A percentile compares a stretch with the other conserved stretches of the same genome.
Evolutionary conservation across 2,329 filamentous ascomycete genomes (phyloP).

Genomic region (Didymellaceae sp.): DNA sequence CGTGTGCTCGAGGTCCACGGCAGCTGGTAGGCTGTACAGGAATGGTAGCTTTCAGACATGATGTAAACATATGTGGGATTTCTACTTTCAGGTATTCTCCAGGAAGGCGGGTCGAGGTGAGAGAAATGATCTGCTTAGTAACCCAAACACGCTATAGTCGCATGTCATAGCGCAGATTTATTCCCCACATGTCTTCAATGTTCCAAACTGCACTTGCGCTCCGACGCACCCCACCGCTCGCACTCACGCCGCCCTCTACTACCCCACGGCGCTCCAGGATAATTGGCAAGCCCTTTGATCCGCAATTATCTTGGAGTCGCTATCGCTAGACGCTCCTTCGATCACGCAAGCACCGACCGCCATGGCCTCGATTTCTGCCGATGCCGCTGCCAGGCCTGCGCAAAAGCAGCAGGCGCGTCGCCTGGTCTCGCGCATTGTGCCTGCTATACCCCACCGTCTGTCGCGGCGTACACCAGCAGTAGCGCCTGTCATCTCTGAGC

Average conservation of each 20-base stretch:
- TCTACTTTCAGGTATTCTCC: too few species aligned
- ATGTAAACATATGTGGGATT: too few species aligned
- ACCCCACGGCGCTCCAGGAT: constrained; percentile 49
- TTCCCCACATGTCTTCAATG: constrained; percentile 14
- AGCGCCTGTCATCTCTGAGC: constrained; percentile 39
- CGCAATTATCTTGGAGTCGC: constrained; percentile 54
- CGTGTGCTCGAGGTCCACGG: too few species aligned
- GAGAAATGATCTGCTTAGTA: constrained; percentile 6
- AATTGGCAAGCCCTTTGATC: constrained; percentile 43
- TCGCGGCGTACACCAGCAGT: constrained; percentile 34
- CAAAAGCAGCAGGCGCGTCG: constrained; percentile 38
- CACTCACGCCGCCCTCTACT: constrained; percentile 17
- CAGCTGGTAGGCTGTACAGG: too few species aligned
- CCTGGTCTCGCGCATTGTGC: constrained; percentile 44
- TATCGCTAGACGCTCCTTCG: constrained; percentile 22
- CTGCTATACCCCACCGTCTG: constrained; percentile 47
- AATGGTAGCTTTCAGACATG: too few species aligned
- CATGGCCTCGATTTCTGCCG: constrained; percentile 40
- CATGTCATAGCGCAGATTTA: constrained; percentile 13
- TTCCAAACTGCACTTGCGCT: constrained; percentile 16
- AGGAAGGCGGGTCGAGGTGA: too few species aligned
- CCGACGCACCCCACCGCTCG: constrained; percentile 23
- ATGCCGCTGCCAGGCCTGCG: constrained; percentile 29
- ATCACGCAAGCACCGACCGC: constrained; percentile 9
- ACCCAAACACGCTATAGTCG: constrained; percentile 8